Evolutionary conservation across 306 rosid genomes (phyloP).

Genomic region (Dryas alaskensis): DNA sequence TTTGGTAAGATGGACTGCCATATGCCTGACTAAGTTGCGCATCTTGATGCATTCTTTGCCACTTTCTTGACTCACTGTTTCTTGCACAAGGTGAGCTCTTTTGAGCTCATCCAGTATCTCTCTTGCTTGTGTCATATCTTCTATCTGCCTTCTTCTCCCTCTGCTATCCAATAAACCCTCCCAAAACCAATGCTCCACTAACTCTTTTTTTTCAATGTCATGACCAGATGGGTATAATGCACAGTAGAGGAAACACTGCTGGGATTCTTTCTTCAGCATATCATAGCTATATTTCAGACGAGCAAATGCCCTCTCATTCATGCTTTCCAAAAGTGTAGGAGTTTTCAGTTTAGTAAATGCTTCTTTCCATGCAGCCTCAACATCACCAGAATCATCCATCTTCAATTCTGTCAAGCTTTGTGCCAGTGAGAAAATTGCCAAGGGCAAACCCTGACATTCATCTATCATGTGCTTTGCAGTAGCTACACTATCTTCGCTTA

Average conservation of each 20-base stretch:
- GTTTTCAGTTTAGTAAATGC: not conserved
- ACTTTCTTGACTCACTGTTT: not conserved
- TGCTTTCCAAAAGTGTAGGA: not conserved
- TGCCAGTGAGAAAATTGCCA: not conserved
- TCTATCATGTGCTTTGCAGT: not conserved
- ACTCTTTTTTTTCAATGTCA: not conserved
- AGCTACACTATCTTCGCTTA: not conserved
- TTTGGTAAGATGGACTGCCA: not conserved
- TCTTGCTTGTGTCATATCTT: not conserved
- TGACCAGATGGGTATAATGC: not conserved
- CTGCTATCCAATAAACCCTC: not conserved
- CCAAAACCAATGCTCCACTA: not conserved
- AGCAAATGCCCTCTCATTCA: not conserved
- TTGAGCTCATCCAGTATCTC: not conserved
- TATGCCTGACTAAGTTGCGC: not conserved
- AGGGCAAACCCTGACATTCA: not conserved
- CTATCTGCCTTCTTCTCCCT: not conserved
- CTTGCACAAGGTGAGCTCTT: not conserved
- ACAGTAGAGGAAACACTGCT: not conserved
- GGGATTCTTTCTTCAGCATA: not conserved
- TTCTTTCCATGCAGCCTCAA: not conserved
- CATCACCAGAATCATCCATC: not conserved
- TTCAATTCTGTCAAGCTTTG: not conserved
- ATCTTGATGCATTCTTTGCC: not conserved
- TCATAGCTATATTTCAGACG: not conserved